Evolutionary conservation across 148 eudicot genomes (phyloP), one percentile per base, ranked within the genome.

Genomic region (Rhododendron vialii): DNA sequence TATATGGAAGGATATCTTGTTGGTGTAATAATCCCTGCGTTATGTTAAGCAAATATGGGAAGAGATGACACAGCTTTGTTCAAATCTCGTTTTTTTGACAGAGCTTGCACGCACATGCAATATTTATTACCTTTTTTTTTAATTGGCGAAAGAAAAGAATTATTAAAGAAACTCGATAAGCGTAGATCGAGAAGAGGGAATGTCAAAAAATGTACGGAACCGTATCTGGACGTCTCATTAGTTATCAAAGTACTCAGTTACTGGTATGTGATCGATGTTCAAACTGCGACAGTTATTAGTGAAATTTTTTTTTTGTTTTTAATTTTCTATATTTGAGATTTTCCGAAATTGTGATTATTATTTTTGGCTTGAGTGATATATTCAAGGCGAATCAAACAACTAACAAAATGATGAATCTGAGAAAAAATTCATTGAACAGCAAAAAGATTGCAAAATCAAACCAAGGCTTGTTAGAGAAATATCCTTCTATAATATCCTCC

Each of bases 1-100:
- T 35, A 55, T 82, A 35, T 35, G 84, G 84, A 3, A 82, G 57
- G 26, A 82, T 82, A 82, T 57, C 67, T 82, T 55, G 45, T 35
- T 82, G 69, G 50, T 35, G 14, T 9, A 55, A 82, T 57, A 12
- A 82, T 33, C 11, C 63, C 24, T 33, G 67, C 83, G 65, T 81
- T 81, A 33, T 81, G 22, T 7, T 33, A 53, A 28, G 14, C 65
- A 78, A 78, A 41, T 43, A 41, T 22, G 45, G 81, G 61, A 45
- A 28, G 65, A 41, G n/a, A 51, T 51, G 38, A 81, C 11, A 28
- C 5, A 53, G 83, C 83, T 17, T 81, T 55, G 22, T 55, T 47
- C 36, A 26, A 30, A 80, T 80, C 35, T 80, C 26, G 9, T 59
- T 30, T 13, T 13, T 30, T 71, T 30, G 20, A 30, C 12, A 71